Conservation (phyloP, 805 yeast genomes). For the Torulaspora quercuum region DNA sequence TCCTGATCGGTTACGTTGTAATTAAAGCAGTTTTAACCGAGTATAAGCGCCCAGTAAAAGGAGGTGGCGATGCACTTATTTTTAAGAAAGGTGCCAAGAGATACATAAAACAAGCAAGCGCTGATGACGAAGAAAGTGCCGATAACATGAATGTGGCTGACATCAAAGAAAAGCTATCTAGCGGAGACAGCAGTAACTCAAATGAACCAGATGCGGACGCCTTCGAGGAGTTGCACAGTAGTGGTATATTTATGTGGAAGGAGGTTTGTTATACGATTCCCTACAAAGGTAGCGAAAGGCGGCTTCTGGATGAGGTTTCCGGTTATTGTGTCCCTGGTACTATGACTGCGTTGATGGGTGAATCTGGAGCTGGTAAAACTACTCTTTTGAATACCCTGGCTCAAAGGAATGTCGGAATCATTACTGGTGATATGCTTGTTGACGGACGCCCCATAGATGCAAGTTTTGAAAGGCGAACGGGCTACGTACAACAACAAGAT, state of each 20-base stretch:
- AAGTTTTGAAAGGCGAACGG: conserved; percentile 52
- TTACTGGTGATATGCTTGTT: conserved; percentile 55
- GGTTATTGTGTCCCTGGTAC: conserved; percentile 53
- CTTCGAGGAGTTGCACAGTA: conserved; percentile 31
- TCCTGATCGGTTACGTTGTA: conserved; percentile 22
- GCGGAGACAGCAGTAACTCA: conserved; percentile 12
- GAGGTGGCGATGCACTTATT: conserved; percentile 43
- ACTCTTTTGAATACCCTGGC: conserved; percentile 53
- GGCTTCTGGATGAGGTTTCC: conserved; percentile 47
- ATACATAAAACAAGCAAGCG: not conserved
- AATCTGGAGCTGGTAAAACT: conserved; percentile 63
- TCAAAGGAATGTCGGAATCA: conserved; percentile 50
- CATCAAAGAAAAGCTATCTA: conserved; percentile 17
- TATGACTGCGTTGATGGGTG: conserved; percentile 62
- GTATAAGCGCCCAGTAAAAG: conserved; percentile 26
- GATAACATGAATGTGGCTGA: conserved; percentile 18
- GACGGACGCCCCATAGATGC: conserved; percentile 49
- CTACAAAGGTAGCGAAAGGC: conserved; percentile 42
- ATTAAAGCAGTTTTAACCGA: conserved; percentile 26
- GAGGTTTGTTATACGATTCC: conserved; percentile 38
- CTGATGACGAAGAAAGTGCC: conserved; percentile 22
- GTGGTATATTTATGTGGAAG: conserved; percentile 35
- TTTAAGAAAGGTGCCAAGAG: conserved; percentile 48
- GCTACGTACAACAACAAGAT: conserved; percentile 57
- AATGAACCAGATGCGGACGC: conserved; percentile 15